Conservation (phyloP, 495 filamentous ascomycete species). For the Pseudevernia furfuracea region DNA sequence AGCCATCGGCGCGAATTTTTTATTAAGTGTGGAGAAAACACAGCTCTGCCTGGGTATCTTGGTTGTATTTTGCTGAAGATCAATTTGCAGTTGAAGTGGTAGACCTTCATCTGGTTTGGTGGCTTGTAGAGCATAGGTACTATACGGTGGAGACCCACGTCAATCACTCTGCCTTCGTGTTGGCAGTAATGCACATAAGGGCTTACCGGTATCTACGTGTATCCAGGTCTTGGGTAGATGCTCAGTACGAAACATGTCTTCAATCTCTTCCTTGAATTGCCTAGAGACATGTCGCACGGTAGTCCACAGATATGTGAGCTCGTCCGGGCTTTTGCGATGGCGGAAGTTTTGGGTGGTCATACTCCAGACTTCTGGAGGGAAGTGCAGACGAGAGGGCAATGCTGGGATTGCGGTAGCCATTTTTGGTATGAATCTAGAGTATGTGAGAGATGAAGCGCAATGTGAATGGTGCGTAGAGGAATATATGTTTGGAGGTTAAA, state of each 20-base stretch:
- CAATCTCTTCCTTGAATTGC: conserved; percentile 5
- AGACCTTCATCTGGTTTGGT: not conserved
- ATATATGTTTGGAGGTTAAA: too few species aligned
- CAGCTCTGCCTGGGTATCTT: not conserved
- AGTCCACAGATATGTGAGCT: conserved; percentile 1
- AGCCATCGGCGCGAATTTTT: too few species aligned
- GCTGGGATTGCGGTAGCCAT: too few species aligned
- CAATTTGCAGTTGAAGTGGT: not conserved
- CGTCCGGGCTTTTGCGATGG: not conserved
- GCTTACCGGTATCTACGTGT: too few species aligned
- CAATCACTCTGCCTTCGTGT: too few species aligned
- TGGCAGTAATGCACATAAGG: too few species aligned
- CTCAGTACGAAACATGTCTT: not conserved
- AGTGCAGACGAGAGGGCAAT: too few species aligned
- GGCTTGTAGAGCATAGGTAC: too few species aligned
- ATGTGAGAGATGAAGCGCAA: too few species aligned
- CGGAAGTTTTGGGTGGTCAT: not conserved
- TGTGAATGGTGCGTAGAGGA: too few species aligned
- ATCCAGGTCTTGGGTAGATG: conserved; percentile 4
- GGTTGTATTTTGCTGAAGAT: not conserved
- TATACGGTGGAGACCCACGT: too few species aligned
- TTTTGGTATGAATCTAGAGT: too few species aligned
- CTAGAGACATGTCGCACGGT: not conserved
- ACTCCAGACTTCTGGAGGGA: conserved; percentile 8
- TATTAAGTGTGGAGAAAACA: not conserved